Evolutionary conservation across 148 eudicot genomes (phyloP).

Genomic region (Mesembryanthemum crystallinum): DNA sequence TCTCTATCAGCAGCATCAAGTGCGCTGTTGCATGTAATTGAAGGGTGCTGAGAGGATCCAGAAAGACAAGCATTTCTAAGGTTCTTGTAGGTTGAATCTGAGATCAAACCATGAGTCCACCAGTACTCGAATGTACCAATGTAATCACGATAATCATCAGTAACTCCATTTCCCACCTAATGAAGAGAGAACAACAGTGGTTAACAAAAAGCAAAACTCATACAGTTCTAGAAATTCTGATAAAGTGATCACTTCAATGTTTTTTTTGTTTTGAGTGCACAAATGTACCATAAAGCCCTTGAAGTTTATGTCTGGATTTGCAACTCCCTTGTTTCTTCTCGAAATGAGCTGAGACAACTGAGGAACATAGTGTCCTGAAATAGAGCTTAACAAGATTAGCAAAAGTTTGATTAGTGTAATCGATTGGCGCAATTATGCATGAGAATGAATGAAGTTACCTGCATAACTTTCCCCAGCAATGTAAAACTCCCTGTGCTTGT

Average conservation of each 20-base stretch:
- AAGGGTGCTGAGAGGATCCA: conserved; percentile 73
- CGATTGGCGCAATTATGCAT: background rate
- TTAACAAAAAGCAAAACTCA: background rate
- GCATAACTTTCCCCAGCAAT: conserved; percentile 98
- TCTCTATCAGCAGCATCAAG: conserved; percentile 52
- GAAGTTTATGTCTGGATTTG: conserved; percentile 68
- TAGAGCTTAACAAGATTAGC: conserved; percentile 2
- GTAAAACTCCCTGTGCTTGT: conserved; percentile 84
- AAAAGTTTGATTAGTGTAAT: background rate
- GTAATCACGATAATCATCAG: conserved; percentile 78
- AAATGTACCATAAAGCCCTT: conserved; percentile 80
- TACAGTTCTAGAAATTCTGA: background rate
- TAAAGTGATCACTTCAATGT: too few species aligned
- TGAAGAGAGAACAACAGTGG: background rate
- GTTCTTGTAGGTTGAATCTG: conserved; percentile 70
- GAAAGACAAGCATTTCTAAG: conserved; percentile 45
- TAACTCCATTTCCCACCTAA: conserved; percentile 94
- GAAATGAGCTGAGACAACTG: conserved; percentile 76
- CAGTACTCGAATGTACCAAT: conserved; percentile 92
- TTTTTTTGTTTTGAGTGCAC: background rate
- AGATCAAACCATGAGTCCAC: conserved; percentile 92
- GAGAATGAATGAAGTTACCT: conserved; percentile 33
- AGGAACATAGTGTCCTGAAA: conserved; percentile 89
- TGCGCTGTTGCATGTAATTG: conserved; percentile 50
- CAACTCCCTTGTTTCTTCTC: conserved; percentile 63